phyloP scores from a whole-genome alignment of 129 eudicot genomes.

The Helianthus tuberosus region DNA sequence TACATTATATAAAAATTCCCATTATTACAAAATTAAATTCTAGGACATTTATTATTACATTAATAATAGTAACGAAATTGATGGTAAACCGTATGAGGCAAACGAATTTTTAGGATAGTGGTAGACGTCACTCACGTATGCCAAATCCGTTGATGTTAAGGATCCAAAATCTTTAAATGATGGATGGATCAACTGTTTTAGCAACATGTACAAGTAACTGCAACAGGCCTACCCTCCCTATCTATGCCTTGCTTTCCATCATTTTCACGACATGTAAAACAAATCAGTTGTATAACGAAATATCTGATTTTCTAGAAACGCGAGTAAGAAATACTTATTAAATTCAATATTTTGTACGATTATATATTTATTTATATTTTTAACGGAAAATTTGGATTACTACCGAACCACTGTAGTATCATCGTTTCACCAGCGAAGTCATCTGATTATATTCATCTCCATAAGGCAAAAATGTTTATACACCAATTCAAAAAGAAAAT shows the following conservation, averaged over 20 bases:
- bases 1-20: too few species aligned
- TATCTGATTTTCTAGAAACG: neutral
- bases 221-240: slow-evolving; percentile 25
- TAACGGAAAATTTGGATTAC: too few species aligned
- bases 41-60: too few species aligned
- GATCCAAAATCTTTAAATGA: slow-evolving; percentile 19
- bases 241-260: neutral
- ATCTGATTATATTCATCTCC: too few species aligned
- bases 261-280: neutral
- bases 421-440: too few species aligned
- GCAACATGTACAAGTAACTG: slow-evolving; percentile 33
- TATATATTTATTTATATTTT: too few species aligned
- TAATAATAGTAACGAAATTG: neutral
- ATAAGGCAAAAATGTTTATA: too few species aligned
- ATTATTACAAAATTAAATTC: too few species aligned
- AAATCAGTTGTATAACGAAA: neutral
- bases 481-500: too few species aligned
- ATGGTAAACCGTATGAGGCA: slow-evolving; percentile 10
- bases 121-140: slow-evolving; percentile 29
- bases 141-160: slow-evolving; percentile 19
- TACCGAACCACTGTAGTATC: too few species aligned
- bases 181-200: slow-evolving; percentile 35
- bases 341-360: too few species aligned
- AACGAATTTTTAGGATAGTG: slow-evolving; percentile 20
- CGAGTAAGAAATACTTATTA: neutral